Percentiles rank a stretch among this genome's conserved stretches.
These are phyloP conservation scores for Termitomyces eurrhizus DNA, from an alignment of 768 basidiomycete genomes.

Conservation along the genomic window DNA sequence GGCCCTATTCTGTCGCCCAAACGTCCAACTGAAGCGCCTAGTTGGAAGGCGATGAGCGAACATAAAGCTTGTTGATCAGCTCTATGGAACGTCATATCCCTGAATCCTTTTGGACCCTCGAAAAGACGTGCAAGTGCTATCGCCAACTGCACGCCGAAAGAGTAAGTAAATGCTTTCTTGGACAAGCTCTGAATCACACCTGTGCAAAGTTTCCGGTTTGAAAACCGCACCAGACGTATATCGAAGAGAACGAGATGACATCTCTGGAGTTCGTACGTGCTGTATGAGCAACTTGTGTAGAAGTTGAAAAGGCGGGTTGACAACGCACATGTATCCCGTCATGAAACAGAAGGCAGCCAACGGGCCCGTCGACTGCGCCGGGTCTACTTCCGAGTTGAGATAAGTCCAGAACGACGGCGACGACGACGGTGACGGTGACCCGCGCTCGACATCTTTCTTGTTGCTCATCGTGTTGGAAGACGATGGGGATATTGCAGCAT, in stretches of 20 bases:
- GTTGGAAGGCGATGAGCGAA: slow-evolving; percentile 72
- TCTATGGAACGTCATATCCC: slow-evolving; percentile 64
- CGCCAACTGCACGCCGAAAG: slow-evolving; percentile 46
- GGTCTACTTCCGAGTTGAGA: slow-evolving; percentile 48
- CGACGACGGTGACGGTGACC: neutral
- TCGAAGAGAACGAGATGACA: slow-evolving; percentile 69
- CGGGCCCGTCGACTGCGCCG: slow-evolving; percentile 45
- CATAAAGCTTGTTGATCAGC: slow-evolving; percentile 82
- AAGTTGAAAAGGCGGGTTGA: neutral
- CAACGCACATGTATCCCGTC: slow-evolving; percentile 71
- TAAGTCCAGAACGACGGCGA: slow-evolving; percentile 31
- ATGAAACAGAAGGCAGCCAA: slow-evolving; percentile 72
- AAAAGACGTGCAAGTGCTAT: slow-evolving; percentile 82
- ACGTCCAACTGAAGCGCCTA: slow-evolving; percentile 74
- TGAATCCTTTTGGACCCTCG: slow-evolving; percentile 39
- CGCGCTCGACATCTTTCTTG: slow-evolving; percentile 12
- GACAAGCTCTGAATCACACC: slow-evolving; percentile 31
- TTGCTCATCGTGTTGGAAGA: slow-evolving; percentile 5
- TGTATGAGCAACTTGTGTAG: neutral
- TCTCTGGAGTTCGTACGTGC: slow-evolving; percentile 39
- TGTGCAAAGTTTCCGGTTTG: slow-evolving; percentile 79
- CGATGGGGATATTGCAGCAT: neutral
- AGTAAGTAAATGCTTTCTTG: neutral
- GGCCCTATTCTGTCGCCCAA: slow-evolving; percentile 81
- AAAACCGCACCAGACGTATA: slow-evolving; percentile 85